phyloP scores from a whole-genome alignment of 768 basidiomycete species.

The Podaxis carcinomalis region DNA sequence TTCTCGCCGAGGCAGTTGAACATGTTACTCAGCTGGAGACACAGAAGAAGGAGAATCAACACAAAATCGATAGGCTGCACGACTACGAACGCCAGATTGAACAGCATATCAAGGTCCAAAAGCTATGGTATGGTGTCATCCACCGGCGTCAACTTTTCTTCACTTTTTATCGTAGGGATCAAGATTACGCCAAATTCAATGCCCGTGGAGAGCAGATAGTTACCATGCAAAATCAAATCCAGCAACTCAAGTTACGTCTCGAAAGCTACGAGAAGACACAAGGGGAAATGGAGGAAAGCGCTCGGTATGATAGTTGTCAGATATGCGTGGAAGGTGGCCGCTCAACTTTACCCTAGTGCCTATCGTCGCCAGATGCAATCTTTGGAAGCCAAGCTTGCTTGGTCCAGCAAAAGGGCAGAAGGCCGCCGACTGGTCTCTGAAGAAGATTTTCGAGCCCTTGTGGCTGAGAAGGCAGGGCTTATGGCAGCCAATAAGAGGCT shows the following conservation, averaged over 20 bases:
- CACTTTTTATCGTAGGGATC: constrained; percentile 47
- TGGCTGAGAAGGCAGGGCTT: constrained; percentile 41
- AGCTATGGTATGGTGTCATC: constrained; percentile 58
- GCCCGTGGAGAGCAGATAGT: constrained; percentile 57
- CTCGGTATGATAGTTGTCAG: constrained; percentile 40
- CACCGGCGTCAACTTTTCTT: not conserved
- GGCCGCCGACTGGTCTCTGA: constrained; percentile 26
- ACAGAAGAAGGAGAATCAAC: constrained; percentile 69
- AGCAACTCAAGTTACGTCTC: constrained; percentile 63
- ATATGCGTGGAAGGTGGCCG: constrained; percentile 1
- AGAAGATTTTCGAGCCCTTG: constrained; percentile 40
- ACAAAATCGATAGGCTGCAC: constrained; percentile 73
- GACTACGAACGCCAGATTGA: constrained; percentile 90
- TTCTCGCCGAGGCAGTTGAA: constrained; percentile 64
- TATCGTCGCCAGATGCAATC: constrained; percentile 59
- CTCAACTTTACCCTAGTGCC: constrained; percentile 29
- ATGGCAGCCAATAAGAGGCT: constrained; percentile 48
- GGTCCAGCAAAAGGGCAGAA: constrained; percentile 40
- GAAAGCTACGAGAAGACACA: constrained; percentile 55
- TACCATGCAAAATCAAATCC: constrained; percentile 50
- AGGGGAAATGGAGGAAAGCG: constrained; percentile 49
- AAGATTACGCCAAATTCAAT: constrained; percentile 68
- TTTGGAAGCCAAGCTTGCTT: constrained; percentile 51
- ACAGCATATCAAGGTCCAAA: constrained; percentile 71
- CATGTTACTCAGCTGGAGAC: constrained; percentile 73